Percentiles rank a stretch among this genome's conserved stretches.
Conservation (phyloP, 805 yeast species). For the Myxozyma neotropica region DNA sequence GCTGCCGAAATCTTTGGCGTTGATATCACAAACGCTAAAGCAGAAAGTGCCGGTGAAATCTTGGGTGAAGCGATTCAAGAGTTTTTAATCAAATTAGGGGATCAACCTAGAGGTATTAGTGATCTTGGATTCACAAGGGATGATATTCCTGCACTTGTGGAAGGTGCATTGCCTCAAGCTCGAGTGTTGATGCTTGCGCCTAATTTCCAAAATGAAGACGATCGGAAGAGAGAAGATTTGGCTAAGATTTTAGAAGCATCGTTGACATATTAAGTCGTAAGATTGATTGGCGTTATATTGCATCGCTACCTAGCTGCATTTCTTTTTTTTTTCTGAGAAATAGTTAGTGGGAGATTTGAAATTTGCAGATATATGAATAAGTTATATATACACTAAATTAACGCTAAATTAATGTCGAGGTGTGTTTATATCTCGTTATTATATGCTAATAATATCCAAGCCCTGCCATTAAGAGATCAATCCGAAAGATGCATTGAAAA, state of each 20-base stretch:
- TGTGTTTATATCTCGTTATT: too few species aligned
- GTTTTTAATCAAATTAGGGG: slow-evolving; percentile 43
- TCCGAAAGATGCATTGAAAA: not conserved
- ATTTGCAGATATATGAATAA: too few species aligned
- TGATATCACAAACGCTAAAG: slow-evolving; percentile 43
- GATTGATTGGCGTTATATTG: not conserved
- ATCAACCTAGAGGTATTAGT: slow-evolving; percentile 45
- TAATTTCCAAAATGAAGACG: slow-evolving; percentile 40
- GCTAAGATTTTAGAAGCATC: slow-evolving; percentile 39
- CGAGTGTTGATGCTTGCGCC: slow-evolving; percentile 47
- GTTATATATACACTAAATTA: too few species aligned
- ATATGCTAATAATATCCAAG: too few species aligned
- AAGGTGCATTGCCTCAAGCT: slow-evolving; percentile 47
- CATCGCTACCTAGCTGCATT: too few species aligned
- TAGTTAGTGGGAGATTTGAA: too few species aligned
- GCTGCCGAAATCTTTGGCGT: slow-evolving; percentile 46
- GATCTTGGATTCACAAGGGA: slow-evolving; percentile 42
- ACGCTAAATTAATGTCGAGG: too few species aligned
- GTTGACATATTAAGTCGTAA: slow-evolving; percentile 28
- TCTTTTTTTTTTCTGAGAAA: too few species aligned
- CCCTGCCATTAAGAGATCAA: too few species aligned
- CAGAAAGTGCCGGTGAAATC: slow-evolving; percentile 46
- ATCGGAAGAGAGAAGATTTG: slow-evolving; percentile 38
- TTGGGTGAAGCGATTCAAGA: slow-evolving; percentile 44
- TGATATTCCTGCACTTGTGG: slow-evolving; percentile 44